phyloP scores from a whole-genome alignment of 257 asterid species.

The Solanum peruvianum region DNA sequence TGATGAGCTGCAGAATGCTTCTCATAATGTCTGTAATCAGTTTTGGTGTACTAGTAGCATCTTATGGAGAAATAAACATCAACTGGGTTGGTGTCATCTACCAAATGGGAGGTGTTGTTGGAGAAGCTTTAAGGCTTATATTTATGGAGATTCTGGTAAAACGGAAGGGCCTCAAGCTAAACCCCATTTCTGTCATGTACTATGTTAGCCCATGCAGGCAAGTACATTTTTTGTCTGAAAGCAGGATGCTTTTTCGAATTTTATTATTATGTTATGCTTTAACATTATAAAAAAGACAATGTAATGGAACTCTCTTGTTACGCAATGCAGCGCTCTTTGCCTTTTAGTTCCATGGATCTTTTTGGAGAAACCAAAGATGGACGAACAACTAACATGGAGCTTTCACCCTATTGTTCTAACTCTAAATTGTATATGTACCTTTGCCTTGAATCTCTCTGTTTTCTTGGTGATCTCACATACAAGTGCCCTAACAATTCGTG shows the following conservation, averaged over 20 bases:
- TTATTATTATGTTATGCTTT: background rate
- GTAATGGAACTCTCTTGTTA: background rate
- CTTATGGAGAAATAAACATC: slow-evolving; percentile 83
- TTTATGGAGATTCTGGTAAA: slow-evolving; percentile 11
- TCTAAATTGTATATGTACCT: slow-evolving; percentile 84
- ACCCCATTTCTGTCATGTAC: slow-evolving; percentile 44
- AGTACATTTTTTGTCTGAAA: background rate
- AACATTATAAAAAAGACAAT: background rate
- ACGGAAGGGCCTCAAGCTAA: slow-evolving; percentile 10
- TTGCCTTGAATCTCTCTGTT: slow-evolving; percentile 93
- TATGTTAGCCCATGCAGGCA: slow-evolving; percentile 37
- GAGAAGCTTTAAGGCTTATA: slow-evolving; percentile 10
- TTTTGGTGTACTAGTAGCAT: slow-evolving; percentile 86
- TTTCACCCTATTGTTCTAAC: slow-evolving; percentile 54
- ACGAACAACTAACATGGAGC: slow-evolving; percentile 57
- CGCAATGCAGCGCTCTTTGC: slow-evolving; percentile 73
- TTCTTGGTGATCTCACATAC: slow-evolving; percentile 94
- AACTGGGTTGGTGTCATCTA: slow-evolving; percentile 95
- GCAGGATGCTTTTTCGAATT: background rate
- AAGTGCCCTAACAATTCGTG: slow-evolving; percentile 98
- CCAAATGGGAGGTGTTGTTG: slow-evolving; percentile 70
- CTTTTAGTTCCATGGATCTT: slow-evolving; percentile 92
- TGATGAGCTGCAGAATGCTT: slow-evolving; percentile 89
- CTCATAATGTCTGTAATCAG: slow-evolving; percentile 95
- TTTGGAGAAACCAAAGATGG: slow-evolving; percentile 91